Conservation (phyloP, 805 yeast species). For the Lachancea mirantina region DNA sequence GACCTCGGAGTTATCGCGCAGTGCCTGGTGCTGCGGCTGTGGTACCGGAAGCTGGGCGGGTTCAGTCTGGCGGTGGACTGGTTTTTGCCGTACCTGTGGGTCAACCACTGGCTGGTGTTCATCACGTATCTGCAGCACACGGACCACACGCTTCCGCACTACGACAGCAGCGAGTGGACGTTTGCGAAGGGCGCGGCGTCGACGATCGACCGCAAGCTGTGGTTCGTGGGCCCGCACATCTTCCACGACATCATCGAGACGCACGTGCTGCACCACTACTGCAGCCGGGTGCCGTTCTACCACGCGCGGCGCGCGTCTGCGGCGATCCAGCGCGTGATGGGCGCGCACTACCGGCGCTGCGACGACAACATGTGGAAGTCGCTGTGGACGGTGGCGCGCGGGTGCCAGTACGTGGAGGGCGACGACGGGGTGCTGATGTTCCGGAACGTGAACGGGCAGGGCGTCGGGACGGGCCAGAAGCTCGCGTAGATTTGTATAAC, state of each 20-base stretch:
- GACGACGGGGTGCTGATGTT: slow-evolving; percentile 62
- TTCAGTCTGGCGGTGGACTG: slow-evolving; percentile 61
- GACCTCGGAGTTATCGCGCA: slow-evolving; percentile 64
- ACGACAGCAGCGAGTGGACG: slow-evolving; percentile 68
- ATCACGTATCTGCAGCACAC: slow-evolving; percentile 82
- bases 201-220: slow-evolving; percentile 78
- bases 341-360: slow-evolving; percentile 60
- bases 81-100: slow-evolving; percentile 69
- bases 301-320: slow-evolving; percentile 74
- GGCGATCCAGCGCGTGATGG: slow-evolving; percentile 79
- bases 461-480: slow-evolving; percentile 31
- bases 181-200: slow-evolving; percentile 89
- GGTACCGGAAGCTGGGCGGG: slow-evolving; percentile 56
- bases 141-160: slow-evolving; percentile 73
- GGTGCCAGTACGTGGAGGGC: slow-evolving; percentile 70
- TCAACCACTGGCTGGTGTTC: slow-evolving; percentile 86
- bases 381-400: slow-evolving; percentile 55
- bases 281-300: slow-evolving; percentile 80
- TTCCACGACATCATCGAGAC: slow-evolving; percentile 90
- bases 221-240: slow-evolving; percentile 67
- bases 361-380: slow-evolving; percentile 69
- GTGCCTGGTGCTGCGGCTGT: slow-evolving; percentile 45
- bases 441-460: slow-evolving; percentile 62
- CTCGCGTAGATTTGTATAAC: no score
- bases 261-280: slow-evolving; percentile 81